Base-by-base conservation (phyloP, 176 grass and related monocot genomes). In the Cymbopogon citratus region DNA sequence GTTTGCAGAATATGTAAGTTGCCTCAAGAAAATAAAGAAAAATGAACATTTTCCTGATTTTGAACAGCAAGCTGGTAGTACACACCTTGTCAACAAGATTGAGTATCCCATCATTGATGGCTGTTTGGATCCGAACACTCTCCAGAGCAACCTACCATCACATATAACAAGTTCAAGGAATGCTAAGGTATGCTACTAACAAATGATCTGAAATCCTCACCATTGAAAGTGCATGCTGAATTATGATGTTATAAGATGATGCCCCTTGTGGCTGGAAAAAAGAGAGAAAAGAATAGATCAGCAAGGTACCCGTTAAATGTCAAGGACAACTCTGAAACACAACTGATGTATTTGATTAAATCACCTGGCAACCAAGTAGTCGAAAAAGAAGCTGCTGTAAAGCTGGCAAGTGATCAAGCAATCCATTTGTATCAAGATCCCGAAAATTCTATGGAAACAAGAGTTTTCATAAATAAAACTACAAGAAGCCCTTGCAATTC, bases 31-130 rank as follows among this genome's bases (percentile, higher is more conserved):
- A 39, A 64, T 19, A 69, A 69, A 57, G 6, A 35, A 81, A 48
- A 56, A 68, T 16, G 16, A 5, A 27, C 14, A 23, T 16, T 59
- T 66, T 65, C 63, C 11, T 71, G 64, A 26, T 69, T 25, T 71
- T 31, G 1, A 15, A 56, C 14, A 72, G 46, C 12, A 82, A 82
- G 24, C 54, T 88, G 74, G 4, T 21, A 41, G 3, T 33, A 2
- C 13, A 8, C 61, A 95, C 96, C 96, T 95, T 98, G 85, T 98
- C 96, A 84, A 98, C 89, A 46, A 95, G 86, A 91, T 98, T 98
- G 69, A 88, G 88, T 88, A 90, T 95, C 36, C 84, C 92, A 69
- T 98, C 87, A 57, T 90, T 95, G 82, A 95, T 93, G 66, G 96
- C 91, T 81, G 78, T 89, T 73, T 98, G 91, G 72, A 98, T 91